Conservation (phyloP, 148 eudicot genomes). For the Persicaria tinctoria region DNA sequence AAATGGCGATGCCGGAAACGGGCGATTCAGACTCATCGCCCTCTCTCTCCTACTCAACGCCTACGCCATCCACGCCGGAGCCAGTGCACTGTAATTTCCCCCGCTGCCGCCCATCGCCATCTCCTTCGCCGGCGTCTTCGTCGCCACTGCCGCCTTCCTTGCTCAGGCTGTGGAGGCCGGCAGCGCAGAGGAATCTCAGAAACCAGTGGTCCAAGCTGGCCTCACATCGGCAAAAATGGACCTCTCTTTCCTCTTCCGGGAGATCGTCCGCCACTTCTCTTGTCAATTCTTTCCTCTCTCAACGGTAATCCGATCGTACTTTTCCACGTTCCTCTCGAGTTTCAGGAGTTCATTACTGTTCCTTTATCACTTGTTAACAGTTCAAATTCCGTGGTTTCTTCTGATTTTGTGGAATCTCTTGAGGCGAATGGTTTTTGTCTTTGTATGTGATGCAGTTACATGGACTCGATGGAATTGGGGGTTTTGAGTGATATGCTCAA, state of each 20-base stretch:
- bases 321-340: background rate
- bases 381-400: background rate
- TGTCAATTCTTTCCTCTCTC: slow-evolving; percentile 67
- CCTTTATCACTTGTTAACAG: background rate
- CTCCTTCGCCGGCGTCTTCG: slow-evolving; percentile 6
- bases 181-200: slow-evolving; percentile 74
- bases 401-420: background rate
- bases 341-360: background rate
- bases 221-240: slow-evolving; percentile 42
- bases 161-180: slow-evolving; percentile 65
- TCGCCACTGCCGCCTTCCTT: slow-evolving; percentile 26
- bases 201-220: slow-evolving; percentile 86
- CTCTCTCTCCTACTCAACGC: background rate
- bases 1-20: background rate
- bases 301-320: slow-evolving; percentile 23
- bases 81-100: background rate
- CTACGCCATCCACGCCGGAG: slow-evolving; percentile 11
- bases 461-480: slow-evolving; percentile 78
- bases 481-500: slow-evolving; percentile 70
- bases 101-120: background rate
- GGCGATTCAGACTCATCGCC: slow-evolving; percentile 1
- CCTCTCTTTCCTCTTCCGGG: slow-evolving; percentile 36
- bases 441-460: slow-evolving; percentile 34
- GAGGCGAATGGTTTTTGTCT: background rate
- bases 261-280: slow-evolving; percentile 57